Percentiles rank a stretch among this genome's conserved stretches.
Conservation (phyloP, 345 rosid genomes). For the Boechera divaricarpa region DNA sequence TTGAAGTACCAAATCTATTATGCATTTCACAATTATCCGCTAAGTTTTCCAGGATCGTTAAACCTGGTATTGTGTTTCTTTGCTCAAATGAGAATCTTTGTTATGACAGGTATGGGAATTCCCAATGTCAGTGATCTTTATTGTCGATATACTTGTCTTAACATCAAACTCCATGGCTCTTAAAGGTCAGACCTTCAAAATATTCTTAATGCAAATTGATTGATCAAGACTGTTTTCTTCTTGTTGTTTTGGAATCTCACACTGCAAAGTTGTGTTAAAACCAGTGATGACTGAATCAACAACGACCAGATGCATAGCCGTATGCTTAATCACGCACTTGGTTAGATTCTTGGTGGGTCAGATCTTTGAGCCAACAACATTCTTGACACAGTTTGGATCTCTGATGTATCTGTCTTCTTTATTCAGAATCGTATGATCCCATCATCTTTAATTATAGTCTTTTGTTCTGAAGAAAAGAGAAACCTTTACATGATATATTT, state of each 20-base stretch:
- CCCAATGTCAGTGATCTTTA: conserved; percentile 71
- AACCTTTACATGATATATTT: too few relatives aligned
- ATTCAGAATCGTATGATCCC: conserved; percentile 18
- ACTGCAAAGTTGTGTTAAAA: conserved; percentile 12
- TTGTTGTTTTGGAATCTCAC: conserved; percentile 26
- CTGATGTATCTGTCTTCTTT: conserved; percentile 5
- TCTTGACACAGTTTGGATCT: conserved; percentile 23
- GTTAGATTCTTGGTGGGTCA: conserved; percentile 53
- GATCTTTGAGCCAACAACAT: conserved; percentile 28
- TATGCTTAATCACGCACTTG: conserved; percentile 66
- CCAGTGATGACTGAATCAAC: conserved; percentile 70
- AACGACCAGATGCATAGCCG: conserved; percentile 56
- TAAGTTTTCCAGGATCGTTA: background rate
- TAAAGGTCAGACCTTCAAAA: conserved; percentile 61
- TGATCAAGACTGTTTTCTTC: conserved; percentile 3
- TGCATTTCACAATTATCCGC: background rate
- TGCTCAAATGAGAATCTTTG: background rate
- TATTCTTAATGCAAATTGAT: background rate
- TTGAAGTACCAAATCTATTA: background rate
- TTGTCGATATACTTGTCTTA: conserved; percentile 72
- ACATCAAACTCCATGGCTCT: conserved; percentile 80
- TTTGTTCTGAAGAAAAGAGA: background rate
- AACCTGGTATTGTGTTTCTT: background rate
- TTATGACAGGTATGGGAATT: conserved; percentile 80
- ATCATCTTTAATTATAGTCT: background rate